A percentile compares a stretch with the other conserved stretches of the same genome.
phyloP scores from a whole-genome alignment of 768 basidiomycete genomes.

The Russula sp. region DNA sequence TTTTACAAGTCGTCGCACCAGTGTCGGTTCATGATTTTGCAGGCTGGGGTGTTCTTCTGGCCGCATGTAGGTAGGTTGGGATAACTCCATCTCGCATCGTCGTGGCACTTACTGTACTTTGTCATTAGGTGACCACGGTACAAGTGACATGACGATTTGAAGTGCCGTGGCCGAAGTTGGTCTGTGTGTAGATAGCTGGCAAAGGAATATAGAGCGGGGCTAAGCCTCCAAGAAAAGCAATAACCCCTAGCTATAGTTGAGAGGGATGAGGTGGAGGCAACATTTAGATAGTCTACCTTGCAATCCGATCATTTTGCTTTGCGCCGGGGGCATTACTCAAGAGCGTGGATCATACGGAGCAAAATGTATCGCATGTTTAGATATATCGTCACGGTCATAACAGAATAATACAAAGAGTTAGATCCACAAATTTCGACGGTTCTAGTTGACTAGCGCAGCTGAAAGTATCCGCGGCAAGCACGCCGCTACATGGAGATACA shows the following conservation, averaged over 20 bases:
- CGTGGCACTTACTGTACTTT: background rate
- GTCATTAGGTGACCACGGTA: background rate
- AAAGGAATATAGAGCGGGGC: background rate
- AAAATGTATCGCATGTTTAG: slow-evolving; percentile 5
- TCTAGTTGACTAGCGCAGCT: slow-evolving; percentile 12
- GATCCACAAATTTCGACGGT: slow-evolving; percentile 8
- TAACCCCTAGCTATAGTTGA: background rate
- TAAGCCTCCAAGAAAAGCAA: background rate
- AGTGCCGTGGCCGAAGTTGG: background rate
- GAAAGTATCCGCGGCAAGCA: slow-evolving; percentile 1
- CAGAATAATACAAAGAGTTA: slow-evolving; percentile 17
- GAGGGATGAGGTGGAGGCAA: background rate
- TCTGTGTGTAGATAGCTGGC: background rate
- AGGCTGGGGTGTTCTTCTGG: background rate
- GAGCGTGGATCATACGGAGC: background rate
- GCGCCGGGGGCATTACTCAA: no score
- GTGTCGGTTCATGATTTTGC: background rate
- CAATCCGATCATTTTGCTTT: no score
- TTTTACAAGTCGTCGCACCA: background rate
- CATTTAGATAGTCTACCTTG: background rate
- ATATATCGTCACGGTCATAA: slow-evolving; percentile 1
- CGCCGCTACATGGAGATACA: slow-evolving; percentile 3
- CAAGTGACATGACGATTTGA: background rate
- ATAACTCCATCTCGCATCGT: background rate
- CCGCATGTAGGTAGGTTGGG: background rate